These are phyloP conservation scores for Boletus rufocinnamomeus DNA, from an alignment of 768 basidiomycete genomes.

Conservation along the genomic window DNA sequence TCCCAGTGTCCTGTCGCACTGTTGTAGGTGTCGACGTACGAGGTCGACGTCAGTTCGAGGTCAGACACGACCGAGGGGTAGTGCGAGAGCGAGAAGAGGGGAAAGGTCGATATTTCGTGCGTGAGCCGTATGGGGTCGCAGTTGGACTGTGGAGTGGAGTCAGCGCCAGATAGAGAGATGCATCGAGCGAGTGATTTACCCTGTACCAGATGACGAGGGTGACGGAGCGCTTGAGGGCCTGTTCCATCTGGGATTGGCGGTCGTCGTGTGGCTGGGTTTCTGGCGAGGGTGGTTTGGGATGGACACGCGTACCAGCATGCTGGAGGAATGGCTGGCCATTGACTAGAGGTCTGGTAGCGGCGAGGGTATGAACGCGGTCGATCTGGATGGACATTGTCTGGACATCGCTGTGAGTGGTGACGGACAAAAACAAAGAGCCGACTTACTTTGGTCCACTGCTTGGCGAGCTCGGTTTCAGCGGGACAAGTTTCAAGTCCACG, in stretches of 20 bases:
- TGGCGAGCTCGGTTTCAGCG: slow-evolving; percentile 13
- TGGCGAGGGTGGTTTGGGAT: slow-evolving; percentile 16
- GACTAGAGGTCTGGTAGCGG: slow-evolving; percentile 15
- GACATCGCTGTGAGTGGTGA: slow-evolving; percentile 5
- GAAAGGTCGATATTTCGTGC: slow-evolving; percentile 61
- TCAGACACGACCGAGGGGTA: slow-evolving; percentile 54
- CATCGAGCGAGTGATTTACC: slow-evolving; percentile 34
- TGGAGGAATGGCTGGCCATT: slow-evolving; percentile 17
- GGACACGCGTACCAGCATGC: slow-evolving; percentile 1
- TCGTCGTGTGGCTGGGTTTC: slow-evolving; percentile 21
- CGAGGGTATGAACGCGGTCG: slow-evolving; percentile 29
- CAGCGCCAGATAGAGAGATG: slow-evolving; percentile 1
- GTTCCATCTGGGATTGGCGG: slow-evolving; percentile 36
- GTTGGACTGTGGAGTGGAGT: slow-evolving; percentile 40
- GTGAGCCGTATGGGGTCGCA: slow-evolving; percentile 59
- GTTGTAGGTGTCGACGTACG: slow-evolving; percentile 65
- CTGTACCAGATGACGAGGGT: slow-evolving; percentile 74
- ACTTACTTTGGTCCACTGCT: slow-evolving; percentile 18
- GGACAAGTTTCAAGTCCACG: slow-evolving; percentile 24
- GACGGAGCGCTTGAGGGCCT: slow-evolving; percentile 51
- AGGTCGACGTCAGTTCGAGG: slow-evolving; percentile 50
- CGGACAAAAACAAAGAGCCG: not conserved
- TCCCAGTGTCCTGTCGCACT: slow-evolving; percentile 61
- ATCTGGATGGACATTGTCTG: slow-evolving; percentile 29
- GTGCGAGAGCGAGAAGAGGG: slow-evolving; percentile 60